These are phyloP conservation scores for Verticillium nonalfalfae DNA, from an alignment of 2,329 filamentous ascomycete genomes.

Conservation along the genomic window DNA sequence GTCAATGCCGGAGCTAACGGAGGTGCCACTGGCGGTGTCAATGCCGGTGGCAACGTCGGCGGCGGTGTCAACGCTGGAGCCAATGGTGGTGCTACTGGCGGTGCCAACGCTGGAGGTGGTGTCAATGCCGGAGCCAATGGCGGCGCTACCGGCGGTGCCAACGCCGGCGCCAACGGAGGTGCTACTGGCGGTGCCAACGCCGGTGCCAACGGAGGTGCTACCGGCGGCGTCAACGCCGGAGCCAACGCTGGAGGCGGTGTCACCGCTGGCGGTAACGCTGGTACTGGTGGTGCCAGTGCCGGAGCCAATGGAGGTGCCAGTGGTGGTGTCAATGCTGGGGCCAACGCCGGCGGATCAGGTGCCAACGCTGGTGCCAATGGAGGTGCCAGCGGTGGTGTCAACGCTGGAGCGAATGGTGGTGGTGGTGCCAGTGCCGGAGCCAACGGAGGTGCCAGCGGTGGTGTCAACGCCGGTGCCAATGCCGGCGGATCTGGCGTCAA, in stretches of 20 bases:
- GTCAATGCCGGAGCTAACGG: not conserved
- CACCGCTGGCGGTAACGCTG: not conserved
- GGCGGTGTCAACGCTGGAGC: not conserved
- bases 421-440: not conserved
- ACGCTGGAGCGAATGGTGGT: not conserved
- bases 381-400: not conserved
- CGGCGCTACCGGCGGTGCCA: not conserved
- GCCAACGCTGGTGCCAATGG: not conserved
- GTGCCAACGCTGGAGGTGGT: too few relatives aligned
- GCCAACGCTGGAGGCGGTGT: not conserved
- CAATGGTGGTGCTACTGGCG: not conserved
- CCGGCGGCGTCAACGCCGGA: not conserved
- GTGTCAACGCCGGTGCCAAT: not conserved
- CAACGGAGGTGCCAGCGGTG: not conserved
- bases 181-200: not conserved
- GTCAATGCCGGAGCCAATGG: not conserved
- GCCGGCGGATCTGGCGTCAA: not conserved
- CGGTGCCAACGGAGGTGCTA: not conserved
- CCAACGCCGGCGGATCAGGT: not conserved
- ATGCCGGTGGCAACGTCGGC: too few relatives aligned
- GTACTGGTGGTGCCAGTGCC: not conserved
- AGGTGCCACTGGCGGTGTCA: too few relatives aligned
- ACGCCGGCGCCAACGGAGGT: too few relatives aligned
- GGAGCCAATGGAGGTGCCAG: not conserved
- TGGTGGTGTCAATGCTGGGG: not conserved